These are phyloP conservation scores for Saturnispora saitoi DNA, from an alignment of 805 yeast genomes.

Conservation along the genomic window DNA sequence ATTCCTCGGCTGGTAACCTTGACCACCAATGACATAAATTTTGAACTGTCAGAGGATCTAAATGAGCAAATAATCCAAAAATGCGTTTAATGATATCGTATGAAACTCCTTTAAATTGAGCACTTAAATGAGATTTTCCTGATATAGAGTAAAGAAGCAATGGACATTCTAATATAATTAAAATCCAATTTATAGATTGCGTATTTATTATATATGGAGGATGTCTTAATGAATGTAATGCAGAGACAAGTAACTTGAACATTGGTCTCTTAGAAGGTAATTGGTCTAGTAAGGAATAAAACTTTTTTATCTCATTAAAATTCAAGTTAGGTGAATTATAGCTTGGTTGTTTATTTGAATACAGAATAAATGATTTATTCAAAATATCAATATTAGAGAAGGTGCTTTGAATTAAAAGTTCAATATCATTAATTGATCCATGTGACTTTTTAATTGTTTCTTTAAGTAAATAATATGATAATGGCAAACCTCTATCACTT, in stretches of 20 bases:
- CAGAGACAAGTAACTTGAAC: conserved; percentile 43
- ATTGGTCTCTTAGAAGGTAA: conserved; percentile 59
- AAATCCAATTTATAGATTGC: conserved; percentile 44
- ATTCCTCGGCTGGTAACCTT: conserved; percentile 33
- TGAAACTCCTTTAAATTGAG: conserved; percentile 47
- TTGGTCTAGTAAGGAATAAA: conserved; percentile 37
- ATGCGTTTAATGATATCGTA: conserved; percentile 63
- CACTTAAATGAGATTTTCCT: conserved; percentile 18
- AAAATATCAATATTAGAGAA: conserved; percentile 42
- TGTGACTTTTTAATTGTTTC: background rate
- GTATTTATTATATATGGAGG: conserved; percentile 37
- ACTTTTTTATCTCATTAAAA: conserved; percentile 35
- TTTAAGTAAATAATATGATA: background rate
- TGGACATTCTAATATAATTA: conserved; percentile 66
- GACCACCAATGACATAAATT: conserved; percentile 49
- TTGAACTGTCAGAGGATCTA: conserved; percentile 32
- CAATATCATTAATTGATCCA: conserved; percentile 38
- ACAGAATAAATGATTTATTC: conserved; percentile 46
- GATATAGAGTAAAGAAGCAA: conserved; percentile 41
- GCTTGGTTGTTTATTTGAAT: conserved; percentile 16
- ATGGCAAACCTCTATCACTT: too few species aligned
- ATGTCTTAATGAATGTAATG: conserved; percentile 43
- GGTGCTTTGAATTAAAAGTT: conserved; percentile 34
- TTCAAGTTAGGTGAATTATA: conserved; percentile 44
- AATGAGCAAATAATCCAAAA: conserved; percentile 57